Evolutionary conservation across 2,329 filamentous ascomycete genomes (phyloP).

Genomic region (Ceratocystis harringtonii): DNA sequence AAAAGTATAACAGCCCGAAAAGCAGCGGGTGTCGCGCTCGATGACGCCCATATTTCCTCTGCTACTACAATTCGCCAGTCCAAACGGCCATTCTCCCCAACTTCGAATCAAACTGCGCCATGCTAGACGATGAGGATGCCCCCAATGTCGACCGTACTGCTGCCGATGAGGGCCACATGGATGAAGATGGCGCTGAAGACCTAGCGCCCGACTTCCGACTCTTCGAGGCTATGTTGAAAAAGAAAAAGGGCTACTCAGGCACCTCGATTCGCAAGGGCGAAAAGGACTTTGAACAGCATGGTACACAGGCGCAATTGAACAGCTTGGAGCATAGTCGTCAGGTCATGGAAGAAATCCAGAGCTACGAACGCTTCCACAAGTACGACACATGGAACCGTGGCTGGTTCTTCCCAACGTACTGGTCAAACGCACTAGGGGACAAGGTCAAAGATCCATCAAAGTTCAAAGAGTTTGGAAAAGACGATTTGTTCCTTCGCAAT

Average conservation of each 20-base stretch:
- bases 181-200: constrained; percentile 54
- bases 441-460: constrained; percentile 17
- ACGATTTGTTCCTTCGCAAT: constrained; percentile 27
- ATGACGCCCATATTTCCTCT: not conserved
- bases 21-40: not conserved
- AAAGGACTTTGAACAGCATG: constrained; percentile 93
- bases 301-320: constrained; percentile 64
- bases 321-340: constrained; percentile 66
- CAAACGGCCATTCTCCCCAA: not conserved
- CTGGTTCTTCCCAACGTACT: constrained; percentile 55
- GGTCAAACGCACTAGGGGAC: constrained; percentile 23
- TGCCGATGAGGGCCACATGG: constrained; percentile 21
- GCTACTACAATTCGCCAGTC: not conserved
- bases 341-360: constrained; percentile 79
- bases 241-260: constrained; percentile 37
- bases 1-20: not conserved
- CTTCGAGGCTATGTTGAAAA: constrained; percentile 39
- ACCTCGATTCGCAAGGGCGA: constrained; percentile 77
- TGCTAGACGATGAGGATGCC: constrained; percentile 32
- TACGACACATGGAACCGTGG: constrained; percentile 51
- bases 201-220: constrained; percentile 79
- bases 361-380: constrained; percentile 60
- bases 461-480: constrained; percentile 14
- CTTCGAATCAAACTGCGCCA: not conserved
- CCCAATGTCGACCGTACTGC: constrained; percentile 20